Base-by-base conservation (phyloP, 2,329 filamentous ascomycete genomes). In the Monilinia vaccinii-corymbosi region DNA sequence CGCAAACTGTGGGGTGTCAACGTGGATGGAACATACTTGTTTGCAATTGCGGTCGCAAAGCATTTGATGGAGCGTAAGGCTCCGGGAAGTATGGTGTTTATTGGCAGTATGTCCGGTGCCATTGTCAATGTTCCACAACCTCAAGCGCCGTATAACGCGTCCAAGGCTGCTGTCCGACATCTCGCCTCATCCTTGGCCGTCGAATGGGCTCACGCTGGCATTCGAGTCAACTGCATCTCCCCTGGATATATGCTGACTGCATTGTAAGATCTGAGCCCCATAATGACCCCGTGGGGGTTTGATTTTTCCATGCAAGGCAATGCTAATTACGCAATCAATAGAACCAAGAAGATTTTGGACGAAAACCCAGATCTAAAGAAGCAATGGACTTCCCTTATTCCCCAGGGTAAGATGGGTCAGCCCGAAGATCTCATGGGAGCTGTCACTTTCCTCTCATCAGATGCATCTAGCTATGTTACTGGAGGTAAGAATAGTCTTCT, bases 161-260 rank as follows among this genome's bases (percentile, higher is more conserved):
- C 91, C 63, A 97, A 97, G 76, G 93, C 94, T 40, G 94, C 90
- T 13, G 88, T 97, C 49, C 82, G 92, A 63, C 93, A 97, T 75
- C 76, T 97, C 62, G 91, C 91, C 14, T 83, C 89, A 42, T 94
- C 88, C 65, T 80, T 97, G 68, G 92, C 92, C 40, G 92, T 97
- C 55, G 94, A 97, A 75, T 97, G 94, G 93, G 91, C 93, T 0
- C 81, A 86, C 67, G 84, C 87, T 42, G 87, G 87, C 66, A 96
- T 97, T 71, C 84, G 93, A 40, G 93, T 97, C 67, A 97, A 97
- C 78, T 94, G 89, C 75, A 94, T 97, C 73, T 91, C 87, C 34
- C 93, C 93, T 0, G 93, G 94, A 48, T 97, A 97, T 76, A 97
- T 97, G 93, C 78, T 96, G 66, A 97, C 93, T 18, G 89, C 91